Evolutionary conservation across 441 rosid species (phyloP).

Genomic region (Adansonia gregorii): DNA sequence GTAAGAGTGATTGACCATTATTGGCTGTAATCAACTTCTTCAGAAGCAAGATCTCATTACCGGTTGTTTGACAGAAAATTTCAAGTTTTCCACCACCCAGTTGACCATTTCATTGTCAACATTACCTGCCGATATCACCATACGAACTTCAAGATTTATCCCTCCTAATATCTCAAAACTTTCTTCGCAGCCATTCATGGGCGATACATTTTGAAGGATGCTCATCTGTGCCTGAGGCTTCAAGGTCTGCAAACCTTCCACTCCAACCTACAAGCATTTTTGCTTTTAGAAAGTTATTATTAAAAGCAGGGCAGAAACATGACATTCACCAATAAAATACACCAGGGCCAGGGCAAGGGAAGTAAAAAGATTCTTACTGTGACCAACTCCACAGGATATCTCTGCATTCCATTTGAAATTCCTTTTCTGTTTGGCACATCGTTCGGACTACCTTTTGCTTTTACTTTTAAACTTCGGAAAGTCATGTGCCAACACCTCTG

Average conservation of each 20-base stretch:
- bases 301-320: constrained; percentile 26
- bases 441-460: constrained; percentile 67
- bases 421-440: constrained; percentile 43
- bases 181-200: constrained; percentile 64
- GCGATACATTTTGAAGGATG: constrained; percentile 31
- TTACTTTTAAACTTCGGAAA: constrained; percentile 65
- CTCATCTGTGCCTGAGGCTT: constrained; percentile 66
- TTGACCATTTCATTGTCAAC: constrained; percentile 53
- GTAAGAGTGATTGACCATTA: background rate
- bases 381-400: constrained; percentile 73
- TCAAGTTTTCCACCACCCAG: constrained; percentile 81
- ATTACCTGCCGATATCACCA: constrained; percentile 61
- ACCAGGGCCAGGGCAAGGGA: background rate
- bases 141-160: constrained; percentile 67
- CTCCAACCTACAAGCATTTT: constrained; percentile 61
- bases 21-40: background rate
- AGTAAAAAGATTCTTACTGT: constrained; percentile 52
- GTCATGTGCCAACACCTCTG: constrained; percentile 90
- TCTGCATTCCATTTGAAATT: constrained; percentile 40
- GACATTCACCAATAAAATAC: background rate
- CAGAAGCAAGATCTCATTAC: constrained; percentile 46
- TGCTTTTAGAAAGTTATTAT: constrained; percentile 19
- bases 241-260: constrained; percentile 78
- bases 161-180: constrained; percentile 57
- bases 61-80: constrained; percentile 86